Evolutionary conservation across 2,329 filamentous ascomycete genomes (phyloP), one percentile per base, ranked within the genome.

Genomic region (Phialophora chinensis): DNA sequence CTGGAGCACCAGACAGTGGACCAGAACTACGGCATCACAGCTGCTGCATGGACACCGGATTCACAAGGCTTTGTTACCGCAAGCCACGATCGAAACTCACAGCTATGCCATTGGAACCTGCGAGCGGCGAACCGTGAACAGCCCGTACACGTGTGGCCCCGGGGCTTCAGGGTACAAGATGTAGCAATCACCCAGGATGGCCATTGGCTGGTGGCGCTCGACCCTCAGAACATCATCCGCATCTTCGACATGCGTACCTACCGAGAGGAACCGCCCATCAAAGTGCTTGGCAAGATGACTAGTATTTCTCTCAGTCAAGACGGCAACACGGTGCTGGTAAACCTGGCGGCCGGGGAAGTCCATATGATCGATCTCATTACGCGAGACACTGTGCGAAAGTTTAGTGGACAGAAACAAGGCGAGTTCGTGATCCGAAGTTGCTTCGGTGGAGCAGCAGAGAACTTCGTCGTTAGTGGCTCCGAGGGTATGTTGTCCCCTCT

Each of bases 401-500:
- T 91, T 75, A 82, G 87, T 17, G 93, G 92, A 0, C 90, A 93
- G 68, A 86, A 84, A 52, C 91, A 93, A 69, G 89, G 88, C 62
- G 82, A 90, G 1, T 97, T 83, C 75, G 86, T 97, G 63, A 96
- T 99, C 66, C 86, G 94, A 59, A 91, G 89, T 73, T 82, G 85
- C 0, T 95, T 97, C 78, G 95, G 95, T 20, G 95, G 95, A 35
- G 93, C 94, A 1, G 90, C 91, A 66, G 93, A 97, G 79, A 93
- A 90, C 76, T 97, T 97, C 77, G 90, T 98, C 10, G 84, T 96
- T 31, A 94, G 91, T 74, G 95, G 95, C 11, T 97, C 93, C 74
- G 93, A 97, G 85, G 91, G 92, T 93, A 81, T 74, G 82, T 73
- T 12, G 25, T 20, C 49, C 56, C 6, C 38, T 61, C 38, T 31